These are phyloP conservation scores for Closterium sp. DNA, from an alignment of 139 green algal species.

Conservation along the genomic window DNA sequence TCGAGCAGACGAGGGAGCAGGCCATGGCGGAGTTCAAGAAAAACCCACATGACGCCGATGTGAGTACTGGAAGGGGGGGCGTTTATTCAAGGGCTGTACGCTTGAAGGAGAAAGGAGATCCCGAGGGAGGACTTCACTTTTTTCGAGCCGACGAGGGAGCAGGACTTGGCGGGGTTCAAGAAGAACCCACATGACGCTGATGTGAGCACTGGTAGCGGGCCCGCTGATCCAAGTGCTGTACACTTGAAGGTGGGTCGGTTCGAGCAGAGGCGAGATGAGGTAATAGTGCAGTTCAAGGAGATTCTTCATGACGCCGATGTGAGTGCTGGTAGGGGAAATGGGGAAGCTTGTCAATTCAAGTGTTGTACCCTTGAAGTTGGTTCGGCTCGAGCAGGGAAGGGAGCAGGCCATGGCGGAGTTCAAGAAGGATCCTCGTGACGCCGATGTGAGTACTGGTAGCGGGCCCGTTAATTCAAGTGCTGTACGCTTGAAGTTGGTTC, in stretches of 20 bases:
- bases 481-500: not conserved
- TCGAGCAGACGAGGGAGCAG: constrained; percentile 77
- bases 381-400: constrained; percentile 82
- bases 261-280: constrained; percentile 74
- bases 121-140: constrained; percentile 67
- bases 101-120: constrained; percentile 3
- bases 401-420: constrained; percentile 75
- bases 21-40: constrained; percentile 75
- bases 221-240: no score
- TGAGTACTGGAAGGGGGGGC: constrained; percentile 15
- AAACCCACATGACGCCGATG: constrained; percentile 78
- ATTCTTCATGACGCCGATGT: constrained; percentile 81
- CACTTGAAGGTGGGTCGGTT: constrained; percentile 61
- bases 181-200: constrained; percentile 76
- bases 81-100: no score
- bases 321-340: not conserved
- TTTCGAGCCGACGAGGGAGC: constrained; percentile 80
- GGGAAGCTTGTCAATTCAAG: no score
- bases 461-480: no score
- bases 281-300: constrained; percentile 72
- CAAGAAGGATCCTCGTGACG: constrained; percentile 74
- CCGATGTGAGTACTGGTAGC: constrained; percentile 57
- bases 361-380: constrained; percentile 50
- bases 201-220: constrained; percentile 44
- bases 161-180: constrained; percentile 76